phyloP scores from a whole-genome alignment of 306 rosid species.

The Macrotyloma uniflorum region DNA sequence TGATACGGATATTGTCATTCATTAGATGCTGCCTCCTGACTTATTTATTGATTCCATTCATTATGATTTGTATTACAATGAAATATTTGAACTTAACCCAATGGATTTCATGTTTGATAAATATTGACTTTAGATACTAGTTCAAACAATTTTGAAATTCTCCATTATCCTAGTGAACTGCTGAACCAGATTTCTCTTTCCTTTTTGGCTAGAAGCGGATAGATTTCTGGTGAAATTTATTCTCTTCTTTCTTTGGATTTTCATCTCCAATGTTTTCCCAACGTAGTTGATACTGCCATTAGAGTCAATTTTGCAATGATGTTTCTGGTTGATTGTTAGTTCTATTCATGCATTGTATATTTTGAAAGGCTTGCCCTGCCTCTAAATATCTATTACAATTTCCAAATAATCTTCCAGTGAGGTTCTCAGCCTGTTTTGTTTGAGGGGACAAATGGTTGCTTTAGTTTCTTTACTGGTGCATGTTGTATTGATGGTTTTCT shows the following conservation, averaged over 20 bases:
- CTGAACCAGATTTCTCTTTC: neutral
- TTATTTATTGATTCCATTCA: neutral
- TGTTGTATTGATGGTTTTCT: constrained; percentile 11
- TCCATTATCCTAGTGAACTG: constrained; percentile 8
- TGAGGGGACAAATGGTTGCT: neutral
- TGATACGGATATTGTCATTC: constrained; percentile 16
- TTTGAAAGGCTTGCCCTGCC: constrained; percentile 10
- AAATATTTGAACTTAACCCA: constrained; percentile 13
- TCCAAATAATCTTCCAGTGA: constrained; percentile 15
- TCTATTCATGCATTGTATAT: constrained; percentile 7
- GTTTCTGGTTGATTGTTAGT: constrained; percentile 31
- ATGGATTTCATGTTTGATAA: constrained; percentile 17
- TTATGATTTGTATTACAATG: neutral
- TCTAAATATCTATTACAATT: constrained; percentile 8
- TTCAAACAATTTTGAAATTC: neutral
- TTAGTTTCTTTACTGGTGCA: constrained; percentile 9
- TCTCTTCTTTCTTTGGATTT: constrained; percentile 12
- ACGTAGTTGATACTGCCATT: neutral
- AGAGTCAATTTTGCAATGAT: neutral
- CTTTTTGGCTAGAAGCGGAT: neutral
- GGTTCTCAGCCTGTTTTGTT: neutral
- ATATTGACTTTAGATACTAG: constrained; percentile 17
- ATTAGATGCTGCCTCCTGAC: neutral
- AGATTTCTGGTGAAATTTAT: constrained; percentile 4
- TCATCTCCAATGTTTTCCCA: constrained; percentile 1